These are phyloP conservation scores for Calonectria pteridis DNA, from an alignment of 2,329 filamentous ascomycete genomes.

Conservation along the genomic window DNA sequence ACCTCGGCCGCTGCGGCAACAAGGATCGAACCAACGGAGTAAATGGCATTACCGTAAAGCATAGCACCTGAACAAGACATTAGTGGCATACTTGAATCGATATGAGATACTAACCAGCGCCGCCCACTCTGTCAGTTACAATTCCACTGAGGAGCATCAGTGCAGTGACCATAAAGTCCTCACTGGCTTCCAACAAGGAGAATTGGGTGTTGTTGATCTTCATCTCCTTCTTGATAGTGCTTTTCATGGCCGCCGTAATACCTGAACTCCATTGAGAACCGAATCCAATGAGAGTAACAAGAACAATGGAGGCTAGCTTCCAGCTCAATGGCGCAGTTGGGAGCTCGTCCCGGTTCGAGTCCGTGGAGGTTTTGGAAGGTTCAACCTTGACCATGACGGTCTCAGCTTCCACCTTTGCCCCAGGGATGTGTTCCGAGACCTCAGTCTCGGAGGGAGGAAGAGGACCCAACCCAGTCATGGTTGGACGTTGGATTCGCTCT, in stretches of 20 bases:
- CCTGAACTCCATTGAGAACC: conserved; percentile 69
- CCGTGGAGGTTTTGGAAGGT: neutral
- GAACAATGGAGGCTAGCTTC: conserved; percentile 54
- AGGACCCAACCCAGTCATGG: neutral
- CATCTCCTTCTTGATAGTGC: conserved; percentile 69
- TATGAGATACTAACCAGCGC: conserved; percentile 55
- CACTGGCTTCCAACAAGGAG: conserved; percentile 67
- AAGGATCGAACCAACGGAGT: conserved; percentile 67
- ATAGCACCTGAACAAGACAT: conserved; percentile 55
- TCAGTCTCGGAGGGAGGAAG: neutral
- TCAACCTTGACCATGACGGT: neutral
- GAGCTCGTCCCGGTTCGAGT: conserved; percentile 10
- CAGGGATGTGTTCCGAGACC: neutral
- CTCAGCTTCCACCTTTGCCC: neutral
- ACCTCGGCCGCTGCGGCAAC: conserved; percentile 67
- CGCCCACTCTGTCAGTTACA: conserved; percentile 68
- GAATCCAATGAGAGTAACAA: conserved; percentile 67
- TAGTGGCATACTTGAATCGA: neutral
- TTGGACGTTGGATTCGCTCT: neutral
- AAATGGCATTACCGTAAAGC: conserved; percentile 69
- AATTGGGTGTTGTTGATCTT: conserved; percentile 71
- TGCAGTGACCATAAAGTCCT: conserved; percentile 70
- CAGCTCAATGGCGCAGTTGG: conserved; percentile 32
- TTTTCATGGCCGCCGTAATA: conserved; percentile 71
- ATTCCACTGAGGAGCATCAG: conserved; percentile 67